These are phyloP conservation scores for Linum usitatissimum DNA, from an alignment of 345 rosid species.

Conservation along the genomic window DNA sequence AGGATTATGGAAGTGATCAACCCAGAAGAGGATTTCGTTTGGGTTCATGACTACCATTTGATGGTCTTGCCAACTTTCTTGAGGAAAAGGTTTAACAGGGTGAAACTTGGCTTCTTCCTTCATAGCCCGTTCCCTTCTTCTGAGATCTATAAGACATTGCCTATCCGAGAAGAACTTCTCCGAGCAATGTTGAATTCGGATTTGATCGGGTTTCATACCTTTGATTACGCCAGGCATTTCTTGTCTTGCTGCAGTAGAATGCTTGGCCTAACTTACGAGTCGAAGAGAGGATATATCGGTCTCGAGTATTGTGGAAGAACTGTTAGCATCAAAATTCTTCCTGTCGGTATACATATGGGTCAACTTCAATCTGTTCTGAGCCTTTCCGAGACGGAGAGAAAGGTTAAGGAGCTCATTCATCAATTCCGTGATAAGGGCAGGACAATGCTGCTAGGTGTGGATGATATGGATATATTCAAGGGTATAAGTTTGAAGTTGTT, in stretches of 20 bases:
- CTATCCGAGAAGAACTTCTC: background rate
- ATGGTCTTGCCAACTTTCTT: background rate
- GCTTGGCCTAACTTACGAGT: background rate
- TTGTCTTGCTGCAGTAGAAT: background rate
- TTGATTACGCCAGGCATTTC: background rate
- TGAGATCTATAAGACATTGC: background rate
- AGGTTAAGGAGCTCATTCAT: background rate
- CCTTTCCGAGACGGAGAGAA: background rate
- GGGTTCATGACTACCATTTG: background rate
- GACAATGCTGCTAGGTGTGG: background rate
- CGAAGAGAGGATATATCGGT: background rate
- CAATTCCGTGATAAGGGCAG: background rate
- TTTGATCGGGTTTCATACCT: background rate
- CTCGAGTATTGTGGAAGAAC: background rate
- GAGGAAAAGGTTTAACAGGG: background rate
- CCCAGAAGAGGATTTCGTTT: background rate
- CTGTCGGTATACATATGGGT: background rate
- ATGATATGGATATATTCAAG: background rate
- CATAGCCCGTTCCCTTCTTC: background rate
- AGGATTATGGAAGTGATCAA: background rate
- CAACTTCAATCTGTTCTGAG: background rate
- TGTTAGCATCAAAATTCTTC: background rate
- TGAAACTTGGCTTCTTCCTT: background rate
- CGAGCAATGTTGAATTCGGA: background rate
- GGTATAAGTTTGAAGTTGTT: background rate